These are phyloP conservation scores for Coemansia sp. DNA, from an alignment of 192 early-diverging fungal species.

Conservation along the genomic window DNA sequence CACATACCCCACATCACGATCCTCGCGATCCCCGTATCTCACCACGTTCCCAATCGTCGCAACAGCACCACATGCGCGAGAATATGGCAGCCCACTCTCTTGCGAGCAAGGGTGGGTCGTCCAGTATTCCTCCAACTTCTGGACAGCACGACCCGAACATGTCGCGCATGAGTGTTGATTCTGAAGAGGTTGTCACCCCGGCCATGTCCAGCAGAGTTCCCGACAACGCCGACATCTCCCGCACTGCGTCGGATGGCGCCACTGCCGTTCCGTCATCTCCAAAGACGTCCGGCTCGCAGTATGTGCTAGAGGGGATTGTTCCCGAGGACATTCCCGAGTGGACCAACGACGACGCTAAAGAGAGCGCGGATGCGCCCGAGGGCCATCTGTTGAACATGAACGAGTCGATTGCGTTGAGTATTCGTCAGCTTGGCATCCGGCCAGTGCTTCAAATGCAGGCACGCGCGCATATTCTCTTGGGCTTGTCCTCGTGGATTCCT, in stretches of 20 bases:
- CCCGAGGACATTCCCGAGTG: conserved; percentile 39
- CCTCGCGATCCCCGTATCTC: neutral
- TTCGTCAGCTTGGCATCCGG: conserved; percentile 22
- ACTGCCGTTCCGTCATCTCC: conserved; percentile 9
- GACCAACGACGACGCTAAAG: conserved; percentile 14
- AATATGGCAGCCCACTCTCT: neutral
- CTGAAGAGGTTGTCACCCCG: neutral
- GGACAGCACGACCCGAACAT: neutral
- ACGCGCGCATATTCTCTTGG: conserved; percentile 29
- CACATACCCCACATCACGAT: neutral
- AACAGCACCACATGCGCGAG: neutral
- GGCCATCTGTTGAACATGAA: conserved; percentile 34
- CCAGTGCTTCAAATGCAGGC: conserved; percentile 23
- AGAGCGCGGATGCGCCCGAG: conserved; percentile 21
- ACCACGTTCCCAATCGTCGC: neutral
- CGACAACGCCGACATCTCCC: conserved; percentile 9
- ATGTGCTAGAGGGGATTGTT: conserved; percentile 19
- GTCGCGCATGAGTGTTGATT: conserved; percentile 7
- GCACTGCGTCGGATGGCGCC: conserved; percentile 1
- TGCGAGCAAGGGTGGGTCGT: neutral
- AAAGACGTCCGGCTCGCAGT: neutral
- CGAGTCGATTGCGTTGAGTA: conserved; percentile 32
- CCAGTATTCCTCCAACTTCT: neutral
- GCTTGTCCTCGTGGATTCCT: conserved; percentile 41
- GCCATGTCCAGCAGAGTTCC: conserved; percentile 6